These are phyloP conservation scores for Biscutella auriculata DNA, from an alignment of 441 rosid genomes.

Conservation along the genomic window DNA sequence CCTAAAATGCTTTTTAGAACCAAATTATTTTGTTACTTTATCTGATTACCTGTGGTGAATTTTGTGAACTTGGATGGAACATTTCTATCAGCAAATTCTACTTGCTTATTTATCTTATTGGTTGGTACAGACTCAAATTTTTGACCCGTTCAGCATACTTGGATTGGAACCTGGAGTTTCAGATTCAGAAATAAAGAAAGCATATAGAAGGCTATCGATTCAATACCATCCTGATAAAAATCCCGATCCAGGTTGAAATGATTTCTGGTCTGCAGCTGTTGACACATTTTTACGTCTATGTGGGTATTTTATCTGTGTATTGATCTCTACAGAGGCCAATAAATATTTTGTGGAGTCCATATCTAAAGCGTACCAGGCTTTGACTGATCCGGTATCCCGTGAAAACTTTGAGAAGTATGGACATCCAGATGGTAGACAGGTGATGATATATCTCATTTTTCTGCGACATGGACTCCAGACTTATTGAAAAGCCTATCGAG, in stretches of 20 bases:
- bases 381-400: slow-evolving; percentile 85
- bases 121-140: slow-evolving; percentile 56
- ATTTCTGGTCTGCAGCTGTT: not conserved
- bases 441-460: slow-evolving; percentile 15
- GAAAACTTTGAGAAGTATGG: slow-evolving; percentile 99
- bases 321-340: slow-evolving; percentile 54
- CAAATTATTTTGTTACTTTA: too few relatives aligned
- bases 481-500: slow-evolving; percentile 2
- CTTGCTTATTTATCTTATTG: slow-evolving; percentile 17
- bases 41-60: too few relatives aligned
- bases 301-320: slow-evolving; percentile 1
- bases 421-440: slow-evolving; percentile 99
- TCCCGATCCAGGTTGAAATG: not conserved
- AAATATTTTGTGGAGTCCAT: slow-evolving; percentile 78
- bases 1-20: too few relatives aligned
- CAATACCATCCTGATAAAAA: too few relatives aligned
- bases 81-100: too few relatives aligned
- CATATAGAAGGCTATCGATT: too few relatives aligned
- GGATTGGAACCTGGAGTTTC: slow-evolving; percentile 72
- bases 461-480: not conserved
- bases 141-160: slow-evolving; percentile 83
- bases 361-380: slow-evolving; percentile 94
- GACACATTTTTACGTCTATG: not conserved
- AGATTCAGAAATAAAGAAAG: slow-evolving; percentile 21
- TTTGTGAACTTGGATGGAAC: too few relatives aligned